A percentile compares a stretch with the other conserved stretches of the same genome.
Conservation (phyloP, 2,329 filamentous ascomycete species). For the Trichoderma atrobrunneum region DNA sequence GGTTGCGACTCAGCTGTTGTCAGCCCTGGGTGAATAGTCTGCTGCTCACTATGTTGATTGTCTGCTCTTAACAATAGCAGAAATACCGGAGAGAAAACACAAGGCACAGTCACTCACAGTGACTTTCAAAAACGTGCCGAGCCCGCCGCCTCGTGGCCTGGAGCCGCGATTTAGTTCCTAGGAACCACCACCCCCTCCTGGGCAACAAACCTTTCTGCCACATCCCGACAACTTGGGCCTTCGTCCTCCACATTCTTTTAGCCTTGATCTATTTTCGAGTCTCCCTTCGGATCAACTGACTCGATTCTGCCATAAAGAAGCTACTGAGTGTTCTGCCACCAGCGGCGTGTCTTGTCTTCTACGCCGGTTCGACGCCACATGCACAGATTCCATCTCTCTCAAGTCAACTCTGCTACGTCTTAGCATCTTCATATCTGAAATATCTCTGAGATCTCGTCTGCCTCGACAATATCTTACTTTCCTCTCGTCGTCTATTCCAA, state of each 20-base stretch:
- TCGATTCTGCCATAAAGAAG: background rate
- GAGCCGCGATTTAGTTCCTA: background rate
- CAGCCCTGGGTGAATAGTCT: background rate
- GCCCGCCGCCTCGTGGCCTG: background rate
- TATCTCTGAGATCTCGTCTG: background rate
- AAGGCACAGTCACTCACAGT: background rate
- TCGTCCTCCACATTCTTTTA: background rate
- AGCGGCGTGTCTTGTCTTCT: background rate
- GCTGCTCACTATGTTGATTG: background rate
- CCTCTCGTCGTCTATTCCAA: background rate
- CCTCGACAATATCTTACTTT: background rate
- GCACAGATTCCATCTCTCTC: background rate
- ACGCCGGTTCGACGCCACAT: background rate
- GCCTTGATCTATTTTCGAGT: background rate
- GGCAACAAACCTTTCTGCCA: conserved; percentile 1
- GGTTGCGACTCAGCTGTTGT: background rate
- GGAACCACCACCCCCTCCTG: background rate
- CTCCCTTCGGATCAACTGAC: background rate
- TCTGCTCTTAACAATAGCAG: background rate
- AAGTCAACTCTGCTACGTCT: background rate
- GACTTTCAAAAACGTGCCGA: background rate
- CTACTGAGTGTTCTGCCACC: background rate
- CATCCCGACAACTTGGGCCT: background rate
- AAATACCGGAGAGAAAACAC: background rate
- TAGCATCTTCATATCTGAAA: background rate